Evolutionary conservation across 2,329 filamentous ascomycete species (phyloP), one percentile per base, ranked within the genome.

Genomic region (Cladosporium sp.): DNA sequence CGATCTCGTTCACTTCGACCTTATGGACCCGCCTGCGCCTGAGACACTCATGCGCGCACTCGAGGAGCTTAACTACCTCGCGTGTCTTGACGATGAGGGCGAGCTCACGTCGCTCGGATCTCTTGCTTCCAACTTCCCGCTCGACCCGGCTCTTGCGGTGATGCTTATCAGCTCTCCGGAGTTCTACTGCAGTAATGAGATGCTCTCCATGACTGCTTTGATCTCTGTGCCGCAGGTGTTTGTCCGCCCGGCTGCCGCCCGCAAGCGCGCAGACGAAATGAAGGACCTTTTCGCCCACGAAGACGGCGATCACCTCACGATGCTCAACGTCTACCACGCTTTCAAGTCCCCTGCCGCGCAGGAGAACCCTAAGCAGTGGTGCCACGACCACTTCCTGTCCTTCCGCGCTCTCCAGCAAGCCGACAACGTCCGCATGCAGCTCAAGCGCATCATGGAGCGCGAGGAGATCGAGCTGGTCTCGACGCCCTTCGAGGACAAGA

Each of bases 101-200:
- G 88, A 96, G 65, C 80, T 98, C 55, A 98, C 93, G 1, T 75
- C 80, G 4, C 80, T 98, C 4, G 93, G 93, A 51, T 82, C 85
- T 55, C 77, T 96, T 54, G 92, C 93, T 0, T 96, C 93, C 3
- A 90, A 95, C 60, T 98, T 97, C 66, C 93, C 93, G 34, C 81
- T 98, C 18, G 95, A 98, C 68, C 93, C 93, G 1, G 84, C 90
- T 1, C 77, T 98, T 33, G 93, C 93, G 0, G 95, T 98, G 58
- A 97, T 98, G 93, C 80, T 98, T 54, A 96, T 98, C 69, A 91
- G 87, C 9, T 95, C 91, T 7, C 92, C 93, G 9, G 93, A 98
- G 67, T 98, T 98, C 72, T 95, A 93, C 75, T 98, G 93, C 78
- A 95, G 91, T 43, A 97, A 97, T 71, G 93, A 98, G 75, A 93